phyloP scores from a whole-genome alignment of 1,284 basidiomycete species.

The Macrocystidia cucumis region DNA sequence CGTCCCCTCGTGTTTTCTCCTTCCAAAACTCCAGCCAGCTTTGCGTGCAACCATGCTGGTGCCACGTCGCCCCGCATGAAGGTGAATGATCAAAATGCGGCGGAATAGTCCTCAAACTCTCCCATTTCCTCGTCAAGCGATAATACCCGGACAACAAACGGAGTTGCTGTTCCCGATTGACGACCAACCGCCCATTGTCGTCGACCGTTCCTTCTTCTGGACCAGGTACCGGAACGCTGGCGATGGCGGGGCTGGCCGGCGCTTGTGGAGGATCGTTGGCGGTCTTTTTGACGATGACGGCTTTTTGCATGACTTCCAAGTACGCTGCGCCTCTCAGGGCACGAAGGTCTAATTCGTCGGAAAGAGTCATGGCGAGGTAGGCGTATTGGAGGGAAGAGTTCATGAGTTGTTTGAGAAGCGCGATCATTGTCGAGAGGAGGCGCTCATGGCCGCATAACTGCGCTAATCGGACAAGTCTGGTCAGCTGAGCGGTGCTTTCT shows the following conservation, averaged over 20 bases:
- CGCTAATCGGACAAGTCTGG: conserved; percentile 52
- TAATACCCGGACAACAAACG: conserved; percentile 60
- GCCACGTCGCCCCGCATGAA: conserved; percentile 58
- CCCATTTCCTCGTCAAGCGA: conserved; percentile 56
- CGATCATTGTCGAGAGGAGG: conserved; percentile 49
- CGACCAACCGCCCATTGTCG: conserved; percentile 34
- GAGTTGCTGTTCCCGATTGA: conserved; percentile 47
- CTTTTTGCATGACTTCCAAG: conserved; percentile 60
- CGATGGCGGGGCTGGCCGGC: conserved; percentile 1
- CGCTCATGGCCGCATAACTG: conserved; percentile 53
- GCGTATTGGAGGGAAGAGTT: conserved; percentile 49
- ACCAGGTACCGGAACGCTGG: conserved; percentile 4
- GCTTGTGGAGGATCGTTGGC: conserved; percentile 18
- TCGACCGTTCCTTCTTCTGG: conserved; percentile 20
- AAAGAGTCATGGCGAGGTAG: conserved; percentile 59
- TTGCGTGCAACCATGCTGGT: conserved; percentile 58
- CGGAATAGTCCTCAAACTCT: conserved; percentile 43
- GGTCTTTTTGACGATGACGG: conserved; percentile 32
- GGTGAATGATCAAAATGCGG: conserved; percentile 52
- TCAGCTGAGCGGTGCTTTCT: conserved; percentile 39
- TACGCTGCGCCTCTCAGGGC: conserved; percentile 55
- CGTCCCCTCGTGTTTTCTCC: conserved; percentile 53
- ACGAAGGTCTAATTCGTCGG: conserved; percentile 55
- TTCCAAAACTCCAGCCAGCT: conserved; percentile 66
- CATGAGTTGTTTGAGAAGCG: conserved; percentile 51